A percentile compares a stretch with the other conserved stretches of the same genome.
Evolutionary conservation across 306 rosid genomes (phyloP).

Genomic region (Arachis hypogaea): DNA sequence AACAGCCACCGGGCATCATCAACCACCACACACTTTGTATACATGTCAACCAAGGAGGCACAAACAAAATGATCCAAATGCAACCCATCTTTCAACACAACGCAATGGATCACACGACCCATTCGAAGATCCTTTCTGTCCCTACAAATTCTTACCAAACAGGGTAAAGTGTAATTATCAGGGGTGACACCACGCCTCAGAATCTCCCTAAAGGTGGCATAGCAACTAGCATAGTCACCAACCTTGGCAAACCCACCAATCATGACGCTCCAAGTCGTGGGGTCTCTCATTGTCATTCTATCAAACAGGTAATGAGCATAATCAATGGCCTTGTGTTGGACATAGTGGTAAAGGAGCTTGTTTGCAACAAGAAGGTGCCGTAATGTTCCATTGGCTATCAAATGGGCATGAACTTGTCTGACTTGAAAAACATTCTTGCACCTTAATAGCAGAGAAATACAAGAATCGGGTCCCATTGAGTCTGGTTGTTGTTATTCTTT

Average conservation of each 20-base stretch:
- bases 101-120: slow-evolving; percentile 59
- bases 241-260: slow-evolving; percentile 68
- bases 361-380: slow-evolving; percentile 59
- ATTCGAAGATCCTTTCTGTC: slow-evolving; percentile 53
- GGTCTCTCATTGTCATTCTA: slow-evolving; percentile 52
- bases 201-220: slow-evolving; percentile 64
- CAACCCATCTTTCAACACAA: slow-evolving; percentile 61
- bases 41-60: slow-evolving; percentile 73
- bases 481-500: background rate
- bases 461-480: slow-evolving; percentile 47
- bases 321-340: slow-evolving; percentile 46
- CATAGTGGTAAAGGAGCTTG: slow-evolving; percentile 67
- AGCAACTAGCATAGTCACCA: slow-evolving; percentile 55
- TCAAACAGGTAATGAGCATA: slow-evolving; percentile 60
- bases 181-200: slow-evolving; percentile 47
- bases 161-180: slow-evolving; percentile 71
- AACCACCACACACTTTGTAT: slow-evolving; percentile 56
- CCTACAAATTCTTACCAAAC: slow-evolving; percentile 63
- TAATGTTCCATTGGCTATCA: slow-evolving; percentile 49
- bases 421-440: slow-evolving; percentile 58
- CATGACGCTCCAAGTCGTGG: slow-evolving; percentile 69
- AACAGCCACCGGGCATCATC: slow-evolving; percentile 63
- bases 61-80: slow-evolving; percentile 57
- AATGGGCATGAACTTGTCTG: slow-evolving; percentile 64
- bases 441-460: slow-evolving; percentile 45